phyloP scores from a whole-genome alignment of 257 asterid genomes.

The Nicotiana otophora region DNA sequence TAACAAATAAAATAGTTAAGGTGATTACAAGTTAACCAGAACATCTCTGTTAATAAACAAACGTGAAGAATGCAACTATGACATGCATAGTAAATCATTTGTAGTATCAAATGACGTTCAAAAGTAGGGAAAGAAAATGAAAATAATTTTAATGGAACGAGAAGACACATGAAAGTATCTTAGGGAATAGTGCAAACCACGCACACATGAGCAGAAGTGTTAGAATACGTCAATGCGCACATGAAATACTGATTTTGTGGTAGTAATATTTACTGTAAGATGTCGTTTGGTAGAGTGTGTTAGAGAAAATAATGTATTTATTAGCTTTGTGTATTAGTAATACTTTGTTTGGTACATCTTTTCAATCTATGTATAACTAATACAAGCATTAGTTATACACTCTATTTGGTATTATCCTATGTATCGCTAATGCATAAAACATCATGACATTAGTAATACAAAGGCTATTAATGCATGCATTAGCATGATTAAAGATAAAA shows the following conservation, averaged over 20 bases:
- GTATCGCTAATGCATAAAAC: no score
- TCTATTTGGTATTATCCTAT: no score
- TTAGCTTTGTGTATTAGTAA: no score
- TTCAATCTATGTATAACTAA: no score
- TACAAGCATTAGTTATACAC: no score
- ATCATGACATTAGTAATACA: no score
- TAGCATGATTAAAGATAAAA: no score
- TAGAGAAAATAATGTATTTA: no score
- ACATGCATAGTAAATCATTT: neutral
- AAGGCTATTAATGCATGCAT: no score
- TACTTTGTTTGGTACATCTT: no score
- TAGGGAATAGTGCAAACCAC: conserved; percentile 43
- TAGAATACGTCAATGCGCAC: neutral
- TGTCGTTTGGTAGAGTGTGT: no score
- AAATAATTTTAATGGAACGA: conserved; percentile 15
- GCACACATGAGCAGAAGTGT: conserved; percentile 15
- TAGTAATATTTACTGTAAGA: neutral
- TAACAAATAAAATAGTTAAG: neutral
- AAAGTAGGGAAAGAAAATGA: conserved; percentile 17
- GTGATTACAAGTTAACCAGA: fast-evolving
- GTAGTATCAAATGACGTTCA: neutral
- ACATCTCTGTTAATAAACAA: neutral
- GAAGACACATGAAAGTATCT: conserved; percentile 32
- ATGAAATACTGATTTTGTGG: neutral
- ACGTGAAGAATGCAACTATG: neutral